Conservation (phyloP, 225 moss, liverwort and hornwort genomes). For the Marchantia paleacea region DNA sequence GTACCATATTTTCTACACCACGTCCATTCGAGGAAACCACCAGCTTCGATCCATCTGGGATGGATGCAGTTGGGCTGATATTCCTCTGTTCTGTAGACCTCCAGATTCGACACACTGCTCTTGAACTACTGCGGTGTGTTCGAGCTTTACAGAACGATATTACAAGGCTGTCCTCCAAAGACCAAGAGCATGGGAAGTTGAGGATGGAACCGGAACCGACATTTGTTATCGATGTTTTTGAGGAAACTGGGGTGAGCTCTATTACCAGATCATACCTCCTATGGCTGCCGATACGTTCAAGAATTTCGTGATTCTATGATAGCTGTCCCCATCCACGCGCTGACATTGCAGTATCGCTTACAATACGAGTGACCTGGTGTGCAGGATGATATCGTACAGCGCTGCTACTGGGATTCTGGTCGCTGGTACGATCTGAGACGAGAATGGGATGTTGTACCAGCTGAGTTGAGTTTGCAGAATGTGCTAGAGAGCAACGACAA, state of each 20-base stretch:
- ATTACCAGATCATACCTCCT: too few relatives aligned
- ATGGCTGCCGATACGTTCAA: too few relatives aligned
- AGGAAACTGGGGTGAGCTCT: conserved; percentile 92
- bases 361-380: neutral
- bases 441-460: conserved; percentile 93
- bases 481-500: conserved; percentile 89
- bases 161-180: conserved; percentile 56
- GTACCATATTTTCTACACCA: conserved; percentile 46
- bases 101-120: conserved; percentile 87
- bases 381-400: conserved; percentile 97
- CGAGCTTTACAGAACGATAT: conserved; percentile 95
- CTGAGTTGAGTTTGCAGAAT: conserved; percentile 77
- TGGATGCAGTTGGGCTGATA: conserved; percentile 98
- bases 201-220: conserved; percentile 56
- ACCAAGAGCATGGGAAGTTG: conserved; percentile 39
- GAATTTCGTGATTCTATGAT: too few relatives aligned
- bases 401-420: conserved; percentile 98
- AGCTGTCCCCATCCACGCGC: neutral
- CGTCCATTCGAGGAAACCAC: conserved; percentile 61
- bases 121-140: conserved; percentile 90
- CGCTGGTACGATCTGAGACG: conserved; percentile 96
- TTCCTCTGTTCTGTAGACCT: conserved; percentile 97
- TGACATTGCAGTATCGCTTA: neutral
- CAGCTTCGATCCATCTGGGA: conserved; percentile 97
- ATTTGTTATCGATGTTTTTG: conserved; percentile 98